A percentile compares a stretch with the other conserved stretches of the same genome.
These are phyloP conservation scores for Lactarius akahatsu DNA, from an alignment of 768 basidiomycete genomes.

Conservation along the genomic window DNA sequence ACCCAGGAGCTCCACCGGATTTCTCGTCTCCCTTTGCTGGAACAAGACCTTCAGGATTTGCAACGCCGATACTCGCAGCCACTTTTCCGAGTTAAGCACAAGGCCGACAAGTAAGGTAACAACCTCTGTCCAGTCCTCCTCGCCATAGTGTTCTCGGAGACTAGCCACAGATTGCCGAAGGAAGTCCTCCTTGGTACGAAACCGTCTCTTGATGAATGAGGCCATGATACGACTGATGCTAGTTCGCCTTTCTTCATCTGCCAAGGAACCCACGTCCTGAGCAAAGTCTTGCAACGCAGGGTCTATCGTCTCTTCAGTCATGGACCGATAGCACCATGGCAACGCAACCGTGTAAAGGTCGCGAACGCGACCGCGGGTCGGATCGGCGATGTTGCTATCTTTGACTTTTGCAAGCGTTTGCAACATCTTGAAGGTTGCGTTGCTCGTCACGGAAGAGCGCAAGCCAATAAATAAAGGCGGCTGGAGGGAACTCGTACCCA, in stretches of 20 bases:
- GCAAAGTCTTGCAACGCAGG: constrained; percentile 67
- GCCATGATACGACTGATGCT: constrained; percentile 87
- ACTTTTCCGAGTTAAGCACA: constrained; percentile 76
- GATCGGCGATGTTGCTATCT: constrained; percentile 67
- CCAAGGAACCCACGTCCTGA: constrained; percentile 66
- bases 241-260: constrained; percentile 67
- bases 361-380: constrained; percentile 67
- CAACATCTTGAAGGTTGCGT: constrained; percentile 66
- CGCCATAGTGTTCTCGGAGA: constrained; percentile 81
- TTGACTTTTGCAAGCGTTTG: constrained; percentile 58
- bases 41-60: constrained; percentile 88
- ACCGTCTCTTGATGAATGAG: constrained; percentile 82
- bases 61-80: constrained; percentile 81
- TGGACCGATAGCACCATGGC: constrained; percentile 87
- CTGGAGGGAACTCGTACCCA: constrained; percentile 61
- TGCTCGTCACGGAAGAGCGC: constrained; percentile 70
- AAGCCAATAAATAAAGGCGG: constrained; percentile 71
- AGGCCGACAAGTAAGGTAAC: constrained; percentile 85
- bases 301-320: constrained; percentile 61
- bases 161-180: constrained; percentile 83
- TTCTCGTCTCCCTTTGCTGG: constrained; percentile 78
- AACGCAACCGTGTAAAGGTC: constrained; percentile 78
- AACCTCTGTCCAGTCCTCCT: constrained; percentile 73
- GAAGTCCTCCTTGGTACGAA: constrained; percentile 92
- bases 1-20: constrained; percentile 69